phyloP scores from a whole-genome alignment of 2,329 filamentous ascomycete genomes.

The Arthrobotrys iridis region DNA sequence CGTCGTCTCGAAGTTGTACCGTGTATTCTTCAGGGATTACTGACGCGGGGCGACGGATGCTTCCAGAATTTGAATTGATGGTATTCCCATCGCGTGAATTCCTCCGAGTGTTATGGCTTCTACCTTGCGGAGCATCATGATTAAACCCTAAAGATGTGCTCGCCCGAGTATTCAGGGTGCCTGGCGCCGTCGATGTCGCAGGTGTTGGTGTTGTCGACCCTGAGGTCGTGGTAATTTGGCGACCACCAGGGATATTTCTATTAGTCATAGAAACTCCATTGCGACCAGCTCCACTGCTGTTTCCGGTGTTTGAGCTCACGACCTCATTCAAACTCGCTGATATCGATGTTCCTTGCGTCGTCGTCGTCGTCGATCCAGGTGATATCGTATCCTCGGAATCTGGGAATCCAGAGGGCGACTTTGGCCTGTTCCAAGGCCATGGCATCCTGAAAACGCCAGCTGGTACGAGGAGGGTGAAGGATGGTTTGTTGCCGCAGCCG shows the following conservation, averaged over 20 bases:
- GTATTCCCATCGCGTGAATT: slow-evolving; percentile 24
- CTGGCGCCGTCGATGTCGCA: neutral
- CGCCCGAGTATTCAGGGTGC: slow-evolving; percentile 7
- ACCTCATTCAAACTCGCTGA: slow-evolving; percentile 6
- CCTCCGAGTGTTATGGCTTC: slow-evolving; percentile 5
- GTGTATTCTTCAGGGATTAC: slow-evolving; percentile 42
- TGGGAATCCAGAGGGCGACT: slow-evolving; percentile 42
- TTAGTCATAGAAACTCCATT: slow-evolving; percentile 19
- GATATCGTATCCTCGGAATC: slow-evolving; percentile 24
- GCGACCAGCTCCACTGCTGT: slow-evolving; percentile 9
- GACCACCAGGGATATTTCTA: slow-evolving; percentile 11
- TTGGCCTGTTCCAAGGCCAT: slow-evolving; percentile 54
- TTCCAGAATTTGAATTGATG: slow-evolving; percentile 9
- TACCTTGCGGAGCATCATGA: slow-evolving; percentile 10
- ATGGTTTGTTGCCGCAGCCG: slow-evolving; percentile 32
- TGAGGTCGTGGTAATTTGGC: slow-evolving; percentile 29
- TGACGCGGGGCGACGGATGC: slow-evolving; percentile 18
- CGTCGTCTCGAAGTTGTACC: neutral
- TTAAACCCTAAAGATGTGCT: slow-evolving; percentile 39
- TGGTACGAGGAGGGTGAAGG: slow-evolving; percentile 20
- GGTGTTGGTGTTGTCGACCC: slow-evolving; percentile 39
- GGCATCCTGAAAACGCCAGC: slow-evolving; percentile 46
- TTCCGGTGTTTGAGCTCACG: slow-evolving; percentile 16
- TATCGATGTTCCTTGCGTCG: slow-evolving; percentile 6
- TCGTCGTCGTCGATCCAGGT: slow-evolving; percentile 9